phyloP scores from a whole-genome alignment of 1,139 yeast species.

The Debaryomycetaceae sp. region DNA sequence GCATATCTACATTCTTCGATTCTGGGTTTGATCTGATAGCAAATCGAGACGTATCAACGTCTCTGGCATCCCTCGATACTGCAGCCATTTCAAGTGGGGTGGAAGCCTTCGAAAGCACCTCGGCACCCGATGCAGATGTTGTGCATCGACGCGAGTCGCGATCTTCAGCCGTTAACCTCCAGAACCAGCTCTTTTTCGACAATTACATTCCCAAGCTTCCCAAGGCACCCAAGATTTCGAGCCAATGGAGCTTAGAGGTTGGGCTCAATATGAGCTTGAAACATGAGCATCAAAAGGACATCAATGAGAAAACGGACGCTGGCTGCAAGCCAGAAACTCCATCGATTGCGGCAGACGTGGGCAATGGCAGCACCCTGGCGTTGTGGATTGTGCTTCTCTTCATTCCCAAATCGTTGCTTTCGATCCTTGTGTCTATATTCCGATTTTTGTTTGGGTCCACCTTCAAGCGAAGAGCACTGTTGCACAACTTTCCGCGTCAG shows the following conservation, averaged over 20 bases:
- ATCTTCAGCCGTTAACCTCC: slow-evolving; percentile 22
- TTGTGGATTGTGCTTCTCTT: slow-evolving; percentile 43
- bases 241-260: slow-evolving; percentile 40
- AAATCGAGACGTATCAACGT: too few species aligned
- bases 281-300: slow-evolving; percentile 7
- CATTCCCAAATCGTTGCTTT: slow-evolving; percentile 41
- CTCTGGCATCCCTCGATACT: too few species aligned
- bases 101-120: too few species aligned
- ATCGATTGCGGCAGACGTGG: too few species aligned
- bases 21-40: slow-evolving; percentile 35
- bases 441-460: slow-evolving; percentile 28
- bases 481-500: slow-evolving; percentile 21
- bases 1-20: slow-evolving; percentile 50
- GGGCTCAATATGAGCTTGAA: slow-evolving; percentile 34
- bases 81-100: too few species aligned
- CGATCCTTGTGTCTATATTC: slow-evolving; percentile 30
- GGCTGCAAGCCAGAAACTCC: too few species aligned
- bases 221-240: slow-evolving; percentile 37
- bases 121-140: slow-evolving; percentile 8
- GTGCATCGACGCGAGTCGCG: slow-evolving; percentile 8
- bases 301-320: too few species aligned
- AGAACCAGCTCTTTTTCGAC: slow-evolving; percentile 30
- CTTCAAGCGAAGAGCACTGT: slow-evolving; percentile 8
- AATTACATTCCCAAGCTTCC: slow-evolving; percentile 38
- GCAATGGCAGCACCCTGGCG: slow-evolving; percentile 16